A percentile compares a stretch with the other conserved stretches of the same genome.
Evolutionary conservation across 345 rosid genomes (phyloP).

Genomic region (Xanthoceras sorbifolium): DNA sequence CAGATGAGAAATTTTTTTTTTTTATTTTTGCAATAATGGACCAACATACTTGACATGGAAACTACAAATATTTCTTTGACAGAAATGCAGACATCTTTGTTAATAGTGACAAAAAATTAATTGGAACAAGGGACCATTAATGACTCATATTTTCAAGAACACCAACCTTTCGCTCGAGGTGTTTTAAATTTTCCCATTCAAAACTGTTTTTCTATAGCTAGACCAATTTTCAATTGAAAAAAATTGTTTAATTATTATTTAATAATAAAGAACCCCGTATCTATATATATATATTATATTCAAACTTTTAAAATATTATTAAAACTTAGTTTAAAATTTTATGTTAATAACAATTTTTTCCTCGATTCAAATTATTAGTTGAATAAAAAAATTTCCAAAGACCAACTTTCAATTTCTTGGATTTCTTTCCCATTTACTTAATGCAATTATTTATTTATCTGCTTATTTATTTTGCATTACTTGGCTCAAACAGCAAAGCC

Average conservation of each 20-base stretch:
- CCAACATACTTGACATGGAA: conserved; percentile 44
- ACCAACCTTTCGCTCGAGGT: background rate
- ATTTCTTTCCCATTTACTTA: no score
- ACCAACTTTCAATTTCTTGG: no score
- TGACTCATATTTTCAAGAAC: conserved; percentile 1
- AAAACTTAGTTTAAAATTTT: no score
- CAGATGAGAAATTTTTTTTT: conserved; percentile 6
- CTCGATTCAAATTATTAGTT: no score
- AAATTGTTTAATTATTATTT: background rate
- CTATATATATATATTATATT: no score
- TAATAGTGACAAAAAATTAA: conserved; percentile 18
- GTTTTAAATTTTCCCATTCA: background rate
- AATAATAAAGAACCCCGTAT: no score
- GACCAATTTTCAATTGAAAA: background rate
- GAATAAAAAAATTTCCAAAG: no score
- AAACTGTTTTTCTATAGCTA: background rate
- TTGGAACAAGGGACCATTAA: conserved; percentile 33
- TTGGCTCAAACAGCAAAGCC: no score
- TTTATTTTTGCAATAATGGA: conserved; percentile 14
- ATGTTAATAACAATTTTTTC: no score
- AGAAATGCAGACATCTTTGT: conserved; percentile 19
- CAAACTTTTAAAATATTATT: no score
- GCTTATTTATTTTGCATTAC: no score
- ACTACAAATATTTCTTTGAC: conserved; percentile 1
- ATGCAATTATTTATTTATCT: no score